phyloP scores from a whole-genome alignment of 2,329 filamentous ascomycete species.

The Cladorrhinum sp. region DNA sequence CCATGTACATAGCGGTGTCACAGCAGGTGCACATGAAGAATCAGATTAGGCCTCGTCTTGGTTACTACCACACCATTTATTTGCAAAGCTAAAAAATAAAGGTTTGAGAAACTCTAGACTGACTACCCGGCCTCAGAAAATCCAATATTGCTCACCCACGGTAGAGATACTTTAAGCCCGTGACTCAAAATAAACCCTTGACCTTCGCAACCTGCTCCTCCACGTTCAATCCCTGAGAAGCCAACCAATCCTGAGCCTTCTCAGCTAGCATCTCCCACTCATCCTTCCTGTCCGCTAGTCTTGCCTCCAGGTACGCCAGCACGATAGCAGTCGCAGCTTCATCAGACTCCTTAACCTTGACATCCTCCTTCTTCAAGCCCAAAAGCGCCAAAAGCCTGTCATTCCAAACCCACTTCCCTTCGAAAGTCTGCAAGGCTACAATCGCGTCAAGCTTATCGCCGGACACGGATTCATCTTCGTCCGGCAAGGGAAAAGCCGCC shows the following conservation, averaged over 20 bases:
- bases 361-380: background rate
- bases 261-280: constrained; percentile 59
- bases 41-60: too few species aligned
- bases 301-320: constrained; percentile 47
- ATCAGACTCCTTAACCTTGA: background rate
- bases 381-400: constrained; percentile 26
- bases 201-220: background rate
- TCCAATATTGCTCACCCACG: too few species aligned
- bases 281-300: constrained; percentile 44
- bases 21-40: too few species aligned
- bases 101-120: too few species aligned
- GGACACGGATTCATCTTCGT: background rate
- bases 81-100: too few species aligned
- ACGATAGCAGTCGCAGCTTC: constrained; percentile 38
- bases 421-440: constrained; percentile 54
- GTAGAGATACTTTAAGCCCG: too few species aligned
- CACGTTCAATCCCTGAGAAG: background rate
- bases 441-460: constrained; percentile 40
- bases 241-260: constrained; percentile 43
- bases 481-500: too few species aligned
- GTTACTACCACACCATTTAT: too few species aligned
- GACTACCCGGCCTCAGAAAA: too few species aligned
- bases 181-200: constrained; percentile 14
- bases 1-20: too few species aligned
- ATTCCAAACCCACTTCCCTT: constrained; percentile 49